Evolutionary conservation across 257 asterid species (phyloP).

Genomic region (Solanum etuberosum): DNA sequence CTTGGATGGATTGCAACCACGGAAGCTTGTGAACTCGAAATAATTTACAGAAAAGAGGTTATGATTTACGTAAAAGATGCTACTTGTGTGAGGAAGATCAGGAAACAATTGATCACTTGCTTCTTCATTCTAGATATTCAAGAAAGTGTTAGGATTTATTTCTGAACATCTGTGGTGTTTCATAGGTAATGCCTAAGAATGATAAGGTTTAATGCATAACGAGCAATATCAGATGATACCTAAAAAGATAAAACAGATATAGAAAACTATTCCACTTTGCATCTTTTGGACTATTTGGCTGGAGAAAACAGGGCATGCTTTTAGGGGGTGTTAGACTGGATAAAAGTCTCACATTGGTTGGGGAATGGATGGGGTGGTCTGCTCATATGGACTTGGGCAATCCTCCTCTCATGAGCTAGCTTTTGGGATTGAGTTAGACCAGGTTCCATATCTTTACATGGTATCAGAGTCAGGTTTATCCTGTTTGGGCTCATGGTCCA

Average conservation of each 20-base stretch:
- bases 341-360: too few species aligned
- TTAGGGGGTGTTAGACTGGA: background rate
- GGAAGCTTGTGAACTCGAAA: background rate
- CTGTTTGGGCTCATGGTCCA: too few species aligned
- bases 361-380: too few species aligned
- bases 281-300: background rate
- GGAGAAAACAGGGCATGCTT: background rate
- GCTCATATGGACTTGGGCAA: too few species aligned
- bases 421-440: too few species aligned
- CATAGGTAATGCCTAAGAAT: background rate
- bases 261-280: background rate
- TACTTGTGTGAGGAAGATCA: background rate
- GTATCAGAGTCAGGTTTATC: too few species aligned
- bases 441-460: too few species aligned
- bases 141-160: background rate
- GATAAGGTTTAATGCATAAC: background rate
- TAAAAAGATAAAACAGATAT: background rate
- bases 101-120: background rate
- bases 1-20: background rate
- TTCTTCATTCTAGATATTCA: background rate
- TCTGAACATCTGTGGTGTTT: background rate
- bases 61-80: background rate
- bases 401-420: too few species aligned
- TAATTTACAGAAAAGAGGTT: background rate
- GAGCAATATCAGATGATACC: background rate